Evolutionary conservation across 768 basidiomycete genomes (phyloP).

Genomic region (Hysterangium stoloniferum): DNA sequence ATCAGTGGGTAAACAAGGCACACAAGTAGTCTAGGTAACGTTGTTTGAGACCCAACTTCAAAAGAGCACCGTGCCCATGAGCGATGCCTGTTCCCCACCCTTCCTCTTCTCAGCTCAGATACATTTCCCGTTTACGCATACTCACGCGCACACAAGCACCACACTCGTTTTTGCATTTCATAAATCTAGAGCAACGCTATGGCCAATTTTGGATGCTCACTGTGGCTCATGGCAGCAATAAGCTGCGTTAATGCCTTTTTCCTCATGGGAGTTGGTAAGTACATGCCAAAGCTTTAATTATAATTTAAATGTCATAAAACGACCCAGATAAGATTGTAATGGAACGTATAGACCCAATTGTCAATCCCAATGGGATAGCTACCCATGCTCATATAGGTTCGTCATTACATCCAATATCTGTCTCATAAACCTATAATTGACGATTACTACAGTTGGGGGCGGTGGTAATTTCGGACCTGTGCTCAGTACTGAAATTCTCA

Average conservation of each 20-base stretch:
- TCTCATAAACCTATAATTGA: background rate
- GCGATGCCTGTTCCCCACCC: no score
- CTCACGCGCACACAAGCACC: no score
- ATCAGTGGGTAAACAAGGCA: no score
- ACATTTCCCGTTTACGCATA: no score
- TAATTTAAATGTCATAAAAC: background rate
- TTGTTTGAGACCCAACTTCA: no score
- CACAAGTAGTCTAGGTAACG: no score
- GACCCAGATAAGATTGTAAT: conserved; percentile 22
- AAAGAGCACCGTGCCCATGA: no score
- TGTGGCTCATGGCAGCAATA: background rate
- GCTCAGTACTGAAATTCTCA: conserved; percentile 33
- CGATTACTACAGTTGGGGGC: conserved; percentile 38
- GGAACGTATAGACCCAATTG: conserved; percentile 44
- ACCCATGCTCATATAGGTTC: conserved; percentile 35
- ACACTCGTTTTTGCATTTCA: no score
- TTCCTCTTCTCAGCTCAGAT: no score
- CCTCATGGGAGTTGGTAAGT: conserved; percentile 27
- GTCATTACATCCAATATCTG: background rate
- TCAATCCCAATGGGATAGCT: conserved; percentile 38
- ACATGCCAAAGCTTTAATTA: background rate
- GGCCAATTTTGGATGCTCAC: no score
- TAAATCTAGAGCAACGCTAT: no score
- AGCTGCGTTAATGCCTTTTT: conserved; percentile 17
- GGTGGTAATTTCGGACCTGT: conserved; percentile 43